Conservation (phyloP, 2,329 filamentous ascomycete species). For the Trichophyton schoenleinii region DNA sequence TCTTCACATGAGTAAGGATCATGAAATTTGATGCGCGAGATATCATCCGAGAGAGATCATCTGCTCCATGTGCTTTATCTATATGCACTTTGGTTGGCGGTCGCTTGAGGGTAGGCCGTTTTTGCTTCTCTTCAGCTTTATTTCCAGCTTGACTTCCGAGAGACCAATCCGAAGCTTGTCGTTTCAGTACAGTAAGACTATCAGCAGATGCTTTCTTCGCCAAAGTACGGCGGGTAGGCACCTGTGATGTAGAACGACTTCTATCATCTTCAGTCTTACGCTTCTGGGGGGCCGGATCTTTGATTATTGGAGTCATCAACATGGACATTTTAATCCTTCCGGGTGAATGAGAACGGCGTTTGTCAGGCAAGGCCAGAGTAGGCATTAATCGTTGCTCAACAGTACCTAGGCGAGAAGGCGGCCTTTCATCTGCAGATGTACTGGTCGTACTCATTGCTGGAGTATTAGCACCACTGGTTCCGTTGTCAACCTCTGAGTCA, state of each 20-base stretch:
- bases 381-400: slow-evolving; percentile 73
- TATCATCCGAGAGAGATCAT: slow-evolving; percentile 96
- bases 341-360: slow-evolving; percentile 24
- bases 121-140: slow-evolving; percentile 31
- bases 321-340: slow-evolving; percentile 7
- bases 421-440: slow-evolving; percentile 33
- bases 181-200: slow-evolving; percentile 27
- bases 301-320: neutral
- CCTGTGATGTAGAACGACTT: slow-evolving; percentile 13
- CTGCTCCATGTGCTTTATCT: slow-evolving; percentile 51
- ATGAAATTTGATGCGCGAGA: slow-evolving; percentile 89
- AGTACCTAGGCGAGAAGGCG: slow-evolving; percentile 56
- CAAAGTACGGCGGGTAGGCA: slow-evolving; percentile 21
- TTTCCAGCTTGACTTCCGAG: slow-evolving; percentile 22
- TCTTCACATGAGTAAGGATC: slow-evolving; percentile 90
- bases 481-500: slow-evolving; percentile 33
- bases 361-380: slow-evolving; percentile 51
- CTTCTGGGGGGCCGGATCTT: slow-evolving; percentile 8
- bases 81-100: slow-evolving; percentile 28
- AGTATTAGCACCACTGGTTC: slow-evolving; percentile 30
- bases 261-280: slow-evolving; percentile 16
- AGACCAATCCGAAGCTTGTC: slow-evolving; percentile 27
- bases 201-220: slow-evolving; percentile 32
- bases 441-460: slow-evolving; percentile 29
- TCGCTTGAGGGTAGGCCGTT: slow-evolving; percentile 36